Base-by-base conservation (phyloP, 768 basidiomycete species). In the Gymnopilus dilepis region DNA sequence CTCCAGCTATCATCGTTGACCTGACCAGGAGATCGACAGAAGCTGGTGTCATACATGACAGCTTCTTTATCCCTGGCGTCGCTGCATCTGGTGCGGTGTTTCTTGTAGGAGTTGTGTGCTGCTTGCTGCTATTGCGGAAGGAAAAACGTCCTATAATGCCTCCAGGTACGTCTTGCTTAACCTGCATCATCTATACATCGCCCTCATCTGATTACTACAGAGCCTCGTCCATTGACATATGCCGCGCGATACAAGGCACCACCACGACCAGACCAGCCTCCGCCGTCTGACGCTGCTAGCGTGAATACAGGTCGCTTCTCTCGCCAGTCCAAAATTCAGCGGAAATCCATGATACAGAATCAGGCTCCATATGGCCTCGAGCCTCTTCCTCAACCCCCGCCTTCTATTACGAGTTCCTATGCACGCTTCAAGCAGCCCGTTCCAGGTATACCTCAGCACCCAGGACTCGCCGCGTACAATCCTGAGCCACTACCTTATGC, bases 61-160 rank as follows among this genome's bases (percentile, higher is more conserved):
- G 63, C 37, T 60, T 54, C 31, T 66, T 66, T 30, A 63, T 66
- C 15, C 65, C 65, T 5, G 56, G 56, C 15, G 48, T 66, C 13
- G 65, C 47, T 0, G 31, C 65, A 24, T 63, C 63, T 33, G 65
- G 65, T 2, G 62, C 19, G 2, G 24, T 66, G 19, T 33, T 61
- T 3, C 8, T 63, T 15, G 26, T 63, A 21, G 59, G 43, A 12
- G 4, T 63, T 7, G 6, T 66, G 17, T 66, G 65, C 56, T 60
- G 48, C 40, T 61, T 30, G 52, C 55, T 43, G 48, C 15, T 64
- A 11, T 28, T 24, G 12, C 34, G 30, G 31, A 38, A 38, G 33
- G 21, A 21, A 38, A 13, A 37, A 40, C 22, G 37, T 22, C 37
- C 13, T 4, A 12, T 4, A 12, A 13, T 40, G 1, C 52, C 52